Base-by-base conservation (phyloP, 2,329 filamentous ascomycete genomes). In the Pyricularia sp. region DNA sequence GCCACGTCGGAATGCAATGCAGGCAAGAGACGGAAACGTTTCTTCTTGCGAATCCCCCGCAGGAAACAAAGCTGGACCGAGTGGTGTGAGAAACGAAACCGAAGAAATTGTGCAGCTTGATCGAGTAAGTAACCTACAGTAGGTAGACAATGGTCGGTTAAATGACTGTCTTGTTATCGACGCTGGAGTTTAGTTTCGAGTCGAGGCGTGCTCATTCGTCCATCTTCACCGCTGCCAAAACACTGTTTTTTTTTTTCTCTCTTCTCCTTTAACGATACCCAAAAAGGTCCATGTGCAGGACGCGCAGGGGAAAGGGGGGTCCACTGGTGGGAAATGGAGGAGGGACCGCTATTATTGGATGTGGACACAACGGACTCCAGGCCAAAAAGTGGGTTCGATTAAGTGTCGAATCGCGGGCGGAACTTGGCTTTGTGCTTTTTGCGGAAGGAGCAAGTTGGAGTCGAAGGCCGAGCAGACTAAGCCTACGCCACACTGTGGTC, bases 401-500 rank as follows among this genome's bases (percentile, higher is more conserved):
- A 55, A 55, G 42, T n/a, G 42, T n/a, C 42, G 42, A 55, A 55
- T 55, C 42, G 42, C 20, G 42, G 42, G 42, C 42, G 42, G 42
- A n/a, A 55, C 42, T 55, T 55, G 42, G 42, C 42, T 55, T 55
- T n/a, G 42, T 55, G 20, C 42, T 55, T 55, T 55, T 55, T 55
- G 20, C 42, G 42, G 42, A 55, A 55, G 42, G 42, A 55, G 42
- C 42, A 55, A 42, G 42, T 10, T 55, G 14, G 33, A 42, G 33
- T 42, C 33, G 33, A 42, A 42, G 31, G 33, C 33, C 42, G 42
- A 55, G 42, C 42, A 20, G 42, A 61, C 25, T 61, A 61, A 61
- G 58, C 58, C 58, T 25, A 61, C n/a, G 58, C 58, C 58, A 61
- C 58, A 61, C 58, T 61, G 58, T 61, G n/a, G 58, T 61, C 58